phyloP scores from a whole-genome alignment of 257 asterid species.

The Solanum lycopersicoides region DNA sequence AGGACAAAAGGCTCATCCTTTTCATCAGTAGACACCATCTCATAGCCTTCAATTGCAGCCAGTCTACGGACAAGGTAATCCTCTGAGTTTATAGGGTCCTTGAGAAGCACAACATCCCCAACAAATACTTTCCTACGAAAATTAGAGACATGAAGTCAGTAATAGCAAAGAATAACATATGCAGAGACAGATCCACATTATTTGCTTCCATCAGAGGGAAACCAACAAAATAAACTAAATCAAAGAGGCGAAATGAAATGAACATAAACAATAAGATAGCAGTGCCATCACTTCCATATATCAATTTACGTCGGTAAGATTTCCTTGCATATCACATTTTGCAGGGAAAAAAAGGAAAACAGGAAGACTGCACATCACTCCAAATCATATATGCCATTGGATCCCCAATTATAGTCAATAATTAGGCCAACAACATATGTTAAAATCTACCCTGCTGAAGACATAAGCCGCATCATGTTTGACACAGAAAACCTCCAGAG shows the following conservation, averaged over 20 bases:
- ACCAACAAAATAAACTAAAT: background rate
- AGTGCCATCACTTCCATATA: background rate
- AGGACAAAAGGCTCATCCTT: constrained; percentile 71
- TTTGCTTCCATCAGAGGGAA: background rate
- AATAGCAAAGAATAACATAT: background rate
- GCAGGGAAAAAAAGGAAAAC: background rate
- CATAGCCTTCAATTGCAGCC: constrained; percentile 77
- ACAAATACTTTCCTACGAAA: constrained; percentile 45
- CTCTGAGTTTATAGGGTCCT: constrained; percentile 46
- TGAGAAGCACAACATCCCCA: constrained; percentile 75
- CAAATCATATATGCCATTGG: background rate
- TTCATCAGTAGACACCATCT: constrained; percentile 64
- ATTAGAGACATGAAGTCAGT: background rate
- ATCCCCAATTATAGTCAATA: background rate
- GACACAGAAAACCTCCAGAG: background rate
- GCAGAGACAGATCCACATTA: background rate
- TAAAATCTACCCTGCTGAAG: background rate
- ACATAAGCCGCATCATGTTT: background rate
- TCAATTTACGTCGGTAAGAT: background rate
- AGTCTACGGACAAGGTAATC: constrained; percentile 68
- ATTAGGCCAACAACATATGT: background rate
- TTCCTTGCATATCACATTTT: background rate
- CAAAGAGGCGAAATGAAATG: background rate
- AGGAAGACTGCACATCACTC: background rate
- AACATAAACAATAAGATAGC: background rate